Conservation (phyloP, 2,329 filamentous ascomycete genomes). For the Phialophora chinensis region DNA sequence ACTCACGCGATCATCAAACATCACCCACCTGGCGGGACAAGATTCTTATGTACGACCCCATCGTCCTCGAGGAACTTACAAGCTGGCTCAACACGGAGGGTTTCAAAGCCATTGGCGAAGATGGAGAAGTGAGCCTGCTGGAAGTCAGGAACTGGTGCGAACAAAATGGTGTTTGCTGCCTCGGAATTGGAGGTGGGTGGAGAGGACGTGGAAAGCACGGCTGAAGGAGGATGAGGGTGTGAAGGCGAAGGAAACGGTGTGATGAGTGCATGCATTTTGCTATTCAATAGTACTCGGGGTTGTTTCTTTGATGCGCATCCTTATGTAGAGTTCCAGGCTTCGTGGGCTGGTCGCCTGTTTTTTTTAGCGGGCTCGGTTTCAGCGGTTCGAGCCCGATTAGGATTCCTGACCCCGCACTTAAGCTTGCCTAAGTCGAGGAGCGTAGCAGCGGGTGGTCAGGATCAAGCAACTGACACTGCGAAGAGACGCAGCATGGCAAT, state of each 20-base stretch:
- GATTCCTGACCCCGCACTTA: not conserved
- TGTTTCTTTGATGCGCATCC: no score
- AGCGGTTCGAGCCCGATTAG: not conserved
- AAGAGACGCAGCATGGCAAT: not conserved
- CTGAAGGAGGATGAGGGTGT: conserved; percentile 3
- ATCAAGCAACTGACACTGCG: not conserved
- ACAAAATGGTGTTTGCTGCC: conserved; percentile 83
- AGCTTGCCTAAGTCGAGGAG: no score
- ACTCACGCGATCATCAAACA: conserved; percentile 48
- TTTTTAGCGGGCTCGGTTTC: not conserved
- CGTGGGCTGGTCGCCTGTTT: no score
- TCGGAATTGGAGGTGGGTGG: conserved; percentile 58
- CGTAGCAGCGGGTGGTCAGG: not conserved
- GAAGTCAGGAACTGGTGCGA: conserved; percentile 92
- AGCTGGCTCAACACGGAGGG: conserved; percentile 79
- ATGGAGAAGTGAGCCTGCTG: conserved; percentile 65
- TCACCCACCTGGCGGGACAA: conserved; percentile 82
- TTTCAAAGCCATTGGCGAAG: conserved; percentile 66
- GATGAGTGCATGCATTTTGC: not conserved
- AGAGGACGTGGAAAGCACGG: conserved; percentile 23
- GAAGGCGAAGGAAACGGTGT: not conserved
- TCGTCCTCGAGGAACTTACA: conserved; percentile 84
- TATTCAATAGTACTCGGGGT: not conserved
- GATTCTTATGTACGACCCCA: conserved; percentile 90
- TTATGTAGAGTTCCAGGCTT: no score